Percentiles rank a stretch among this genome's conserved stretches.
Conservation (phyloP, 1,139 yeast species). For the Pneumocystis oryctolagi region DNA sequence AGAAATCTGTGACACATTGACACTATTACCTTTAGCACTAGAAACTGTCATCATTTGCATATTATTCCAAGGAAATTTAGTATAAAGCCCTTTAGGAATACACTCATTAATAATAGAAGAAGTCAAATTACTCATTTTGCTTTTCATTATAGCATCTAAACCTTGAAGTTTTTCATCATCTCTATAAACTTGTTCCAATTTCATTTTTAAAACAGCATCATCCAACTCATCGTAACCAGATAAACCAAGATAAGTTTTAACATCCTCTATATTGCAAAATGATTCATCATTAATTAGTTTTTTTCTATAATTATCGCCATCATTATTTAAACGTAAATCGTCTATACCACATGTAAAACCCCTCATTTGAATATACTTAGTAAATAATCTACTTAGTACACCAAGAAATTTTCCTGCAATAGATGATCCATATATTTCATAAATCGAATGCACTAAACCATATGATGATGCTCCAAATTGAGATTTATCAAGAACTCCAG, state of each 20-base stretch:
- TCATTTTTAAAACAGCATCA: slow-evolving; percentile 55
- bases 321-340: slow-evolving; percentile 78
- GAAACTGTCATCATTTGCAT: slow-evolving; percentile 99
- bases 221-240: slow-evolving; percentile 35
- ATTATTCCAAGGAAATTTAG: slow-evolving; percentile 84
- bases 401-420: slow-evolving; percentile 82
- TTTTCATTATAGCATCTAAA: slow-evolving; percentile 88
- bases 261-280: slow-evolving; percentile 81
- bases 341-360: slow-evolving; percentile 99
- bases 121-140: slow-evolving; percentile 81
- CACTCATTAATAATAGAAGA: slow-evolving; percentile 85
- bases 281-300: slow-evolving; percentile 64
- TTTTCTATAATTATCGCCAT: slow-evolving; percentile 80
- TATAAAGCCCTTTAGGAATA: slow-evolving; percentile 93
- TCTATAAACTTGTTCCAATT: slow-evolving; percentile 87
- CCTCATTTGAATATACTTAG: slow-evolving; percentile 79
- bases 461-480: slow-evolving; percentile 97
- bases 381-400: slow-evolving; percentile 83
- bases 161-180: slow-evolving; percentile 87
- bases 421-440: slow-evolving; percentile 85
- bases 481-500: slow-evolving; percentile 92
- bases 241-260: slow-evolving; percentile 84
- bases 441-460: slow-evolving; percentile 92
- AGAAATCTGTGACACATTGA: slow-evolving; percentile 97
- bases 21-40: slow-evolving; percentile 98